Conservation (phyloP, 257 asterid species). For the Gentiana macrophylla region DNA sequence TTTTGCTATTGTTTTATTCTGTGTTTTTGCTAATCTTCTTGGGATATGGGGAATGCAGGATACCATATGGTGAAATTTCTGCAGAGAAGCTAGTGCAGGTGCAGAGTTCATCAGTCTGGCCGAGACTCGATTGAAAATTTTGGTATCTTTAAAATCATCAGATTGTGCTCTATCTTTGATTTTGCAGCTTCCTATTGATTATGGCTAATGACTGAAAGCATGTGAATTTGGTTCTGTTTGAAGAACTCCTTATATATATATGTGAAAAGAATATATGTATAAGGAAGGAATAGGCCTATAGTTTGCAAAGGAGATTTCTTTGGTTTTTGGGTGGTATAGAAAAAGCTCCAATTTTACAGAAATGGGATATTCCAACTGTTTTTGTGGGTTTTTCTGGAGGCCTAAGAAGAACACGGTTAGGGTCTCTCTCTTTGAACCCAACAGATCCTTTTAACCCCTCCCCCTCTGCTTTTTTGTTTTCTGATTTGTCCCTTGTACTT, state of each 20-base stretch:
- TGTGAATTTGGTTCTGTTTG: constrained; percentile 19
- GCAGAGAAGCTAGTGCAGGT: constrained; percentile 19
- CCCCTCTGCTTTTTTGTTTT: background rate
- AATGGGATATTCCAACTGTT: constrained; percentile 40
- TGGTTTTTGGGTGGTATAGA: constrained; percentile 11
- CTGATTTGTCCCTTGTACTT: background rate
- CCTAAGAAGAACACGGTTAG: constrained; percentile 41
- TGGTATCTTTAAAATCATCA: constrained; percentile 20
- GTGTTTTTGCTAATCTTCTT: constrained; percentile 7
- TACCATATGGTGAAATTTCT: constrained; percentile 37
- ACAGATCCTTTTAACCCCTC: too few species aligned
- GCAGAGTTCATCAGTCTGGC: constrained; percentile 51
- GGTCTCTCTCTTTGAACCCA: background rate
- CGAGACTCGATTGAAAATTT: constrained; percentile 23
- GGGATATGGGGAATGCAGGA: constrained; percentile 28
- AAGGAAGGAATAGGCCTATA: background rate
- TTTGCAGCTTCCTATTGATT: constrained; percentile 54
- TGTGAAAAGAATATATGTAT: constrained; percentile 4
- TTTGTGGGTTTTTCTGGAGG: constrained; percentile 29
- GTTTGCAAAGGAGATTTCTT: background rate
- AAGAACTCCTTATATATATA: constrained; percentile 9
- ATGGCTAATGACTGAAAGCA: constrained; percentile 34
- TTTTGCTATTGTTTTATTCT: constrained; percentile 4
- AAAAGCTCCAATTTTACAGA: constrained; percentile 3
- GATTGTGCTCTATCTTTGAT: constrained; percentile 32